Conservation (phyloP, 2,329 filamentous ascomycete species). For the Neofusicoccum umdonicola region DNA sequence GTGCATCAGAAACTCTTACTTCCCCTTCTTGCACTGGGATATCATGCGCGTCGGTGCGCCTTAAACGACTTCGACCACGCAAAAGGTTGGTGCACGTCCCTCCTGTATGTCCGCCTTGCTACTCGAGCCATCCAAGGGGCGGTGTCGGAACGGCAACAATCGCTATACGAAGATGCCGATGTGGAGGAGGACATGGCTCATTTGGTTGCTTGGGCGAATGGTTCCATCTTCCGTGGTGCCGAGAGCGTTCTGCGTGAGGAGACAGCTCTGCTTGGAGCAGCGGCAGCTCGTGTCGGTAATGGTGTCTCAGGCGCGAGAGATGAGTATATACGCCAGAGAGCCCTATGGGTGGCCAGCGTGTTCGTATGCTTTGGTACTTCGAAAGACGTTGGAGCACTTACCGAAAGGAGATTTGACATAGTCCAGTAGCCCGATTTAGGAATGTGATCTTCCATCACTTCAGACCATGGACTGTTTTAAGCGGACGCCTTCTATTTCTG, state of each 20-base stretch:
- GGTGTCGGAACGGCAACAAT: not conserved
- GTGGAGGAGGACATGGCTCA: slow-evolving; percentile 7
- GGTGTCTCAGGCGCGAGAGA: not conserved
- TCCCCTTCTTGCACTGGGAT: not conserved
- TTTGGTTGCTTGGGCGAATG: slow-evolving; percentile 5
- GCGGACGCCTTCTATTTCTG: not conserved
- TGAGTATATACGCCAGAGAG: not conserved
- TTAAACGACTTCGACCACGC: not conserved
- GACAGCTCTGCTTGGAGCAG: not conserved
- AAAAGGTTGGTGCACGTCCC: not conserved
- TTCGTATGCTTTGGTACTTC: not conserved
- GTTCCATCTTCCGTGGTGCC: not conserved
- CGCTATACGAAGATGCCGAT: not conserved
- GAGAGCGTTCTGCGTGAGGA: slow-evolving; percentile 5
- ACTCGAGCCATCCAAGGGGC: not conserved
- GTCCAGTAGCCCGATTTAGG: not conserved
- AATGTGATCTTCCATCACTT: not conserved
- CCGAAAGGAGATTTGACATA: not conserved
- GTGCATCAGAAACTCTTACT: slow-evolving; percentile 4
- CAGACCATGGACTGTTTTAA: not conserved
- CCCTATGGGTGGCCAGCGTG: not conserved
- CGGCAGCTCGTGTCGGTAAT: not conserved
- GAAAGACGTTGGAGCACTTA: not conserved
- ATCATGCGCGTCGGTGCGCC: not conserved
- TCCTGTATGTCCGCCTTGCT: not conserved